Evolutionary conservation across 768 basidiomycete species (phyloP), one percentile per base, ranked within the genome.

Genomic region (Agrocybe pediades): DNA sequence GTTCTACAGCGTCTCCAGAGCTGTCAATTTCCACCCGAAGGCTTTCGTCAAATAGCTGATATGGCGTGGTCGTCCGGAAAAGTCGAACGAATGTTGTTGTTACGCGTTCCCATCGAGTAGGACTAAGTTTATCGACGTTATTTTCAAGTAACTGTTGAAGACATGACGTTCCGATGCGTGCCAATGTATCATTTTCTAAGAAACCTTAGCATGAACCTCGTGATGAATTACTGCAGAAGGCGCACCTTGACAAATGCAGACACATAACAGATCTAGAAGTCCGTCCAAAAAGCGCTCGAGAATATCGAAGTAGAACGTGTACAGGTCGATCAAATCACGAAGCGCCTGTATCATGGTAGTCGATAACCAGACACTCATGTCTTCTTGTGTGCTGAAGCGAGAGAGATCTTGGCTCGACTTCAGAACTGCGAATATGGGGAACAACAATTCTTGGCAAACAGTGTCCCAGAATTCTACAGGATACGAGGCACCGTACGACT

Each of bases 311-410:
- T 94, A 95, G 73, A 86, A 92, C 1, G 97, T 95, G 68, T 95
- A 99, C 19, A 99, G 82, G 65, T 96, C 93, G 54, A 99, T 91
- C 56, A 98, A 79, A 70, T 98, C 91, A 41, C 97, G 86, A 42
- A 99, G 80, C 0, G 97, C 97, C 66, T 98, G 95, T 46, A 98
- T 97, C 91, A 99, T 95, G 2, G 97, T 99, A 13, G 97, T 97
- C 21, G 95, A 98, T 42, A 99, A 72, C 97, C 97, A 99, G 23
- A 99, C 95, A 62, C 94, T 97, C 94, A 98, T 96, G 62, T 98
- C 97, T 65, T 98, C 97, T 64, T 97, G 94, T 4, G 94, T 95
- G 68, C 81, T 90, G 75, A 98, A 98, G 17, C 96, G 83, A 11
- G 93, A 90, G 30, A 96, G 69, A 67, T 97, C 96, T 71, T 94